Evolutionary conservation across 179 eudicot species (phyloP).

Genomic region (Carnegiea gigantea): DNA sequence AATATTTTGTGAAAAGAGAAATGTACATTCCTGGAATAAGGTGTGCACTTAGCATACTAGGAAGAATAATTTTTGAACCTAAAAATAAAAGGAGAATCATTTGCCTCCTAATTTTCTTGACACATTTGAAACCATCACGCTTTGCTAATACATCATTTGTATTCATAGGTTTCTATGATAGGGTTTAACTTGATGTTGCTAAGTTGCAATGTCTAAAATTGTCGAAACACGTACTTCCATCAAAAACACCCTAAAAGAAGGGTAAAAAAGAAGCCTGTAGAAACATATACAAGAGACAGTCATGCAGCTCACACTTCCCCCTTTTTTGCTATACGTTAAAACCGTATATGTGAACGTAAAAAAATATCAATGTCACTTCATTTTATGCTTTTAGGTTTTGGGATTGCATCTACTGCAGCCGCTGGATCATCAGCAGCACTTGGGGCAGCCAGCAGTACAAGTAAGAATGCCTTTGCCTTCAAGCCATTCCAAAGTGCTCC

Average conservation of each 20-base stretch:
- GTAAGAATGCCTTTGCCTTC: not conserved
- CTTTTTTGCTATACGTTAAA: not conserved
- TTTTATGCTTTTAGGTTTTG: constrained; percentile 8
- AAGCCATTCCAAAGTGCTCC: not conserved
- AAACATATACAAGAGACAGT: not conserved
- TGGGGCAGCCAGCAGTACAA: not conserved
- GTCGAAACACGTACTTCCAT: too few species aligned
- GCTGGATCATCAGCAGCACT: not conserved
- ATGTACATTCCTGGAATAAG: not conserved
- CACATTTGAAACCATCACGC: not conserved
- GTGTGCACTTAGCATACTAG: not conserved
- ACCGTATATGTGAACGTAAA: not conserved
- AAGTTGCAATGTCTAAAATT: not conserved
- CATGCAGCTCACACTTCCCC: not conserved
- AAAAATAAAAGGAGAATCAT: too few species aligned
- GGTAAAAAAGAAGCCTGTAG: not conserved
- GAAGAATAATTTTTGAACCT: not conserved
- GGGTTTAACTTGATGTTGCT: not conserved
- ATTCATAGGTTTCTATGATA: not conserved
- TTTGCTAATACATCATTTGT: not conserved
- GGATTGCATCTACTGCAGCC: not conserved
- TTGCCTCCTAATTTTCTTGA: not conserved
- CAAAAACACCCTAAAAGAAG: not conserved
- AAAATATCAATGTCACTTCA: not conserved
- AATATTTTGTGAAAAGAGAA: not conserved